Evolutionary conservation across 768 basidiomycete genomes (phyloP), one percentile per base, ranked within the genome.

Genomic region (Tulasnella sp.): DNA sequence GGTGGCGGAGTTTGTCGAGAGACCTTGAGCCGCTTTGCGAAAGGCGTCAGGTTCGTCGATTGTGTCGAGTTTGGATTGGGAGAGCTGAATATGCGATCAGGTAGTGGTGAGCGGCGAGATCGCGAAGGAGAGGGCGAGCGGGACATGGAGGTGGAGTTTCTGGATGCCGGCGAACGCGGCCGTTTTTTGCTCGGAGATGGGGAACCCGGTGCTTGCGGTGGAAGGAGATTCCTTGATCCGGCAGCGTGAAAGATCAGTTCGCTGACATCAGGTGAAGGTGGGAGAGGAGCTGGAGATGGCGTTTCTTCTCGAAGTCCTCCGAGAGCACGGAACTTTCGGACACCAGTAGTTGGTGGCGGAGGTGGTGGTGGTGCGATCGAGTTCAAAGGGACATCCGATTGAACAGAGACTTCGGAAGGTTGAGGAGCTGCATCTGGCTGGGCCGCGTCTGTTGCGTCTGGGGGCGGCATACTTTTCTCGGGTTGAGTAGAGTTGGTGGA

Each of bases 31-130:
- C 64, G 64, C 64, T 69, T 69, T 28, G 64, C 64, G 14, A 69
- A 69, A 37, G 64, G 64, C 31, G 64, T 69, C 64, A 69, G 34
- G 64, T 69, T 69, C 28, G 64, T 69, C 64, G 64, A 69, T 31
- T 37, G 64, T 14, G 64, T 34, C 16, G 54, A 24, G 24, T n/a
- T 54, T 54, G 54, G 24, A 7, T 12, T 9, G 22, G 54, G 54
- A 54, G 54, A 28, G 31, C 4, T 69, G 64, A 69, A 7, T 22
- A 28, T 7, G 64, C 64, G 64, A 31, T 69, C 64, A 0, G 64
- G 64, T 24, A 37, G 16, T 16, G 34, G 64, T 20, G 64, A 69
- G 64, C 64, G 64, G 28, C 64, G 64, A 37, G 54, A 54, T 54
- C 54, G 54, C n/a, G 54, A 24, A 24, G 64, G 64, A 69, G 64